Evolutionary conservation across 768 basidiomycete species (phyloP), one percentile per base, ranked within the genome.

Genomic region (Pleurotus platypus): DNA sequence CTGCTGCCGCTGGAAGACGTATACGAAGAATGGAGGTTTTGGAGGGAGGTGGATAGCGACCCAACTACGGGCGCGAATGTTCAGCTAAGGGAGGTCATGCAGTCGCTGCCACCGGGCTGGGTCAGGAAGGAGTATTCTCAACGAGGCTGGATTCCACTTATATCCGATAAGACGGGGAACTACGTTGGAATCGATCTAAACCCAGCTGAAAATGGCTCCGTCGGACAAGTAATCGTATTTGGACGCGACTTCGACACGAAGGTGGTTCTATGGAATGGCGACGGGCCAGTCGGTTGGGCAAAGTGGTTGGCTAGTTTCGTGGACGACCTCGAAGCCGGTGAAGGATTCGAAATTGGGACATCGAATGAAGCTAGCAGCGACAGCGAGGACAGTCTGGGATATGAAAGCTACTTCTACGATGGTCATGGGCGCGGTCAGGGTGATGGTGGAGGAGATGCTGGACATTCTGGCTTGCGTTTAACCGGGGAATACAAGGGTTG

Each of bases 181-280:
- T 99, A 99, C 68, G 82, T 98, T 58, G 97, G 97, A 56, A 80
- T 99, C 47, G 97, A 99, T 70, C 80, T 99, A 58, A 93, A 89
- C 70, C 96, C 96, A 6, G 90, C 69, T 7, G 85, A 87, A 66
- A 72, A 74, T 47, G 94, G 94, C 45, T 73, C 80, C 7, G 77
- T 80, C 55, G 97, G 97, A 5, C 97, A 99, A 68, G 96, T 98
- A 47, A 97, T 99, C 57, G 87, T 98, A 49, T 99, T 98, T 69
- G 97, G 97, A n/a, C 84, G 97, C 50, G 97, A 98, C 67, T 98
- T 98, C 70, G 97, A 99, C 71, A 90, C 93, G 9, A 99, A 99
- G 68, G 92, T 97, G 38, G 95, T 98, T 42, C 77, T 98, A 46
- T 98, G 89, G 86, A 79, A 82, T 51, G 97, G 97, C 6, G 94